A percentile compares a stretch with the other conserved stretches of the same genome.
Conservation (phyloP, 1,284 basidiomycete species). For the Ganoderma meredithae region DNA sequence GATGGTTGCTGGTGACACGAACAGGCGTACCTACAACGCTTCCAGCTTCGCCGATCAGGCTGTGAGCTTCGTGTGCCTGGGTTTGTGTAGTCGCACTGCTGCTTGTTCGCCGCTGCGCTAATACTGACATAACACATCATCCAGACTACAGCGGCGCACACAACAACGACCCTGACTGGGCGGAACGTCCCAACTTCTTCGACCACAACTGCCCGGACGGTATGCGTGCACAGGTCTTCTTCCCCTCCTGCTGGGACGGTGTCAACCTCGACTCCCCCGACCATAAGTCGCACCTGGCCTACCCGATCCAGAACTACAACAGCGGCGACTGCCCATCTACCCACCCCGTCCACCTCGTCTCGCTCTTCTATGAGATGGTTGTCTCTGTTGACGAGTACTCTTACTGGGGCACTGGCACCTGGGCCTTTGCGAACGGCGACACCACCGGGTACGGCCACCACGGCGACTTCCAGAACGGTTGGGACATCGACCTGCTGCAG, state of each 20-base stretch:
- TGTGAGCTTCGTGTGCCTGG: conserved; percentile 50
- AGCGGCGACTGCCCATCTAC: conserved; percentile 40
- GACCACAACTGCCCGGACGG: conserved; percentile 47
- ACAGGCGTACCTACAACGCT: conserved; percentile 44
- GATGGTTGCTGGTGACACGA: conserved; percentile 51
- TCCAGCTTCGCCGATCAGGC: conserved; percentile 48
- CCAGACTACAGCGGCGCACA: conserved; percentile 43
- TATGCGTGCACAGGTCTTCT: conserved; percentile 52
- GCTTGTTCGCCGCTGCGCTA: neutral
- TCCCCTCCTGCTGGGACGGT: conserved; percentile 55
- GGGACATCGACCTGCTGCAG: conserved; percentile 41
- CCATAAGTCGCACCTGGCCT: conserved; percentile 63
- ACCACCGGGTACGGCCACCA: conserved; percentile 42
- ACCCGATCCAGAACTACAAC: conserved; percentile 48
- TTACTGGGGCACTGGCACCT: conserved; percentile 38
- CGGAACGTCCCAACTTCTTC: conserved; percentile 41
- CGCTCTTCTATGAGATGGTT: conserved; percentile 43
- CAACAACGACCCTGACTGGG: conserved; percentile 35
- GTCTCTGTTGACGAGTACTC: conserved; percentile 35
- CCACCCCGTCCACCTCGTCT: conserved; percentile 42
- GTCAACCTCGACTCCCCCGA: conserved; percentile 54
- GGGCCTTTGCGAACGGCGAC: conserved; percentile 43
- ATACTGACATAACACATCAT: neutral
- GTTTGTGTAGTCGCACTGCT: conserved; percentile 25
- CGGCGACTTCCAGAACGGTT: conserved; percentile 45